Base-by-base conservation (phyloP, 805 yeast genomes). In the Metschnikowia orientalis region DNA sequence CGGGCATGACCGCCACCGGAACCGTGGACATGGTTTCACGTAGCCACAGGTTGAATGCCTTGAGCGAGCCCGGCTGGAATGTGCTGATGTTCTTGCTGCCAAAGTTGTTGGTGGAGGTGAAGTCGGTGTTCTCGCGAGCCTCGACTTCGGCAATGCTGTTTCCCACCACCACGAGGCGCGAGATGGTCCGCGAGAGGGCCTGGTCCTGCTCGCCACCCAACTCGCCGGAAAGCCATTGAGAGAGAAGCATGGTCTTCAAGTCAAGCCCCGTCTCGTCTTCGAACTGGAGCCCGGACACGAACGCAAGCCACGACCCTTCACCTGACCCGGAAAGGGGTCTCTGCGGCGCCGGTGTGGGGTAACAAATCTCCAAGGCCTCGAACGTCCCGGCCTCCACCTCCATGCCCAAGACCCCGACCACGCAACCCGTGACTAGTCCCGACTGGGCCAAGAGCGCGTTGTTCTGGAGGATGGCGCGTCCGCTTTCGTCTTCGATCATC, bases 401-500 rank as follows among this genome's bases (percentile, higher is more conserved):
- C 62, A 85, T 78, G 1, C 98, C 98, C 8, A 88, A 55, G 1
- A 88, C 73, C 0, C 90, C 97, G 6, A 88, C 76, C 0, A 89
- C 81, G n/a, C 79, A 72, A 4, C 98, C 98, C 0, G 97, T 92
- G 0, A 89, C 95, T 16, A 90, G 63, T 2, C 81, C 71, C 12
- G 74, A 65, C 6, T 56, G 51, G 31, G 65, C 63, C 26, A 83
- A 68, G 19, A 79, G 56, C 14, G 50, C 67, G 16, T 87, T 89
- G 27, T 75, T 75, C 30, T 75, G 78, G 14, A 92, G 59, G 19
- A 77, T 55, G 5, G 95, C 80, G 31, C 98, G 67, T 3, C 98
- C 98, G 35, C 88, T 78, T 50, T 88, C 96, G 58, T 92, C 98
- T 56, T 92, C 97, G 21, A 92, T 54, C 80, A 79, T 77, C 10